Conservation (phyloP, 805 yeast species). For the Metschnikowia koreensis region DNA sequence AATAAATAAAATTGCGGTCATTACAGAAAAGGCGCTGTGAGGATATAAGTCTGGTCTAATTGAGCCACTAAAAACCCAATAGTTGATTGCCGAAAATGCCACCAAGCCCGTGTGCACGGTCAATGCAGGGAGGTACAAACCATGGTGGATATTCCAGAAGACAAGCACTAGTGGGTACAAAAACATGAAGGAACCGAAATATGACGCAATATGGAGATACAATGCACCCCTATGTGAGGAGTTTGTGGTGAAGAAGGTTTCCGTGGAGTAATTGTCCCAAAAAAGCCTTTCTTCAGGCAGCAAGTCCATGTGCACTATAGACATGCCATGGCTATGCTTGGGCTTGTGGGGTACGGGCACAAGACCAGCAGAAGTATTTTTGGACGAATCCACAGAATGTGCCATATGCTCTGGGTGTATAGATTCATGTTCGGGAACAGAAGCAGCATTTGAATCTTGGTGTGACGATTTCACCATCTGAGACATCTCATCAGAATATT, state of each 20-base stretch:
- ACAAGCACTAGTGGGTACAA: constrained; percentile 69
- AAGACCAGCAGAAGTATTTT: constrained; percentile 1
- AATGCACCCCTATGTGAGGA: constrained; percentile 51
- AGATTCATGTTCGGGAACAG: neutral
- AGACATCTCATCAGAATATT: neutral
- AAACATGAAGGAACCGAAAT: constrained; percentile 46
- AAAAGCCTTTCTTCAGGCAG: constrained; percentile 69
- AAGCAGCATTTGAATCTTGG: neutral
- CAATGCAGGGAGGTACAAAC: constrained; percentile 33
- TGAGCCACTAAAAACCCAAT: constrained; percentile 55
- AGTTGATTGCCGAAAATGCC: constrained; percentile 50
- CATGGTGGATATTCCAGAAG: constrained; percentile 56
- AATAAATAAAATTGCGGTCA: constrained; percentile 60
- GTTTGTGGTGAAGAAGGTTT: constrained; percentile 63
- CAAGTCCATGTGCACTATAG: constrained; percentile 66
- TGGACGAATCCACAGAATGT: neutral
- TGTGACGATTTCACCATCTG: neutral
- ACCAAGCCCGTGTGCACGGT: constrained; percentile 45
- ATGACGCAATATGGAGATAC: constrained; percentile 50
- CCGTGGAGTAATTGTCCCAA: constrained; percentile 79
- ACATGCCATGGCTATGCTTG: constrained; percentile 62
- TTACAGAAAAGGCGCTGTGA: constrained; percentile 64
- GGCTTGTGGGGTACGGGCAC: constrained; percentile 36
- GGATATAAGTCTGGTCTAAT: constrained; percentile 68
- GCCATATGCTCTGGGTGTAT: neutral